Evolutionary conservation across 139 green algal species (phyloP).

Genomic region (Tetradesmus obliquus): DNA sequence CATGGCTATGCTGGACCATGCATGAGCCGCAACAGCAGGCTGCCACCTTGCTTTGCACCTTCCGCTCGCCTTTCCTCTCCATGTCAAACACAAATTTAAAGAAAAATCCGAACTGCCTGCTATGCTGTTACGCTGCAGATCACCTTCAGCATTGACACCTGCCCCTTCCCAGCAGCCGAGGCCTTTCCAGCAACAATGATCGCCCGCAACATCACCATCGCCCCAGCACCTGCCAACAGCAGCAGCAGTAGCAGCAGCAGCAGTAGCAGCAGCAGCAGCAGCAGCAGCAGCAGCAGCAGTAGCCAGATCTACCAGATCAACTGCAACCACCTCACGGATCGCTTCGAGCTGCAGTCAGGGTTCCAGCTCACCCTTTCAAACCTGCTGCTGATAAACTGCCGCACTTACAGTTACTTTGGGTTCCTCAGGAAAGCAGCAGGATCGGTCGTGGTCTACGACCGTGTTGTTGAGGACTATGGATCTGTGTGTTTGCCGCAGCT

Average conservation of each 20-base stretch:
- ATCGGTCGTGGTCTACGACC: neutral
- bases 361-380: neutral
- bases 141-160: neutral
- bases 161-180: slow-evolving; percentile 1
- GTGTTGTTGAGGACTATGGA: neutral
- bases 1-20: no score
- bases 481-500: neutral
- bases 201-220: neutral
- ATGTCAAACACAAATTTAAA: no score
- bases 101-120: neutral
- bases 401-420: neutral
- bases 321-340: slow-evolving; percentile 12
- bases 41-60: no score
- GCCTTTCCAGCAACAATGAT: neutral
- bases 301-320: neutral
- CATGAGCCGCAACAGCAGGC: no score
- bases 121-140: neutral
- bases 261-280: neutral
- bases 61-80: no score
- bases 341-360: neutral
- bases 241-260: slow-evolving; percentile 5
- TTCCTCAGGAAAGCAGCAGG: neutral
- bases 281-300: neutral
- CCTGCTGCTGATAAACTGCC: neutral
- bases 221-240: neutral